Conservation (phyloP, 176 grass and related monocot genomes). For the Neostapfia colusana region DNA sequence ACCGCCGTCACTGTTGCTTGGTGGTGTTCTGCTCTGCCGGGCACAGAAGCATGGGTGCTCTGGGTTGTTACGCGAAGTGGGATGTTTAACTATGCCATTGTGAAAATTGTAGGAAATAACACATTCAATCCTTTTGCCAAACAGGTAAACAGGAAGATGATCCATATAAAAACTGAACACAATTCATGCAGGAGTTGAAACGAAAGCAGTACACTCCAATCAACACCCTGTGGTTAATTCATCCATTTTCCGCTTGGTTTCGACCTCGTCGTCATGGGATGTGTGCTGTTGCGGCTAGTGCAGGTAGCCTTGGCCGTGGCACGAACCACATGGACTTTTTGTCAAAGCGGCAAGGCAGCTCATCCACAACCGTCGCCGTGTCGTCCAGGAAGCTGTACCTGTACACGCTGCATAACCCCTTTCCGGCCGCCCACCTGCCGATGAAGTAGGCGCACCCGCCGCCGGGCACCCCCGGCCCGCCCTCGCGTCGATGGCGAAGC, state of each 20-base stretch:
- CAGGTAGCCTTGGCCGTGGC: neutral
- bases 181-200: no score
- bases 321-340: constrained; percentile 2
- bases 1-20: neutral
- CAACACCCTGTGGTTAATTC: no score
- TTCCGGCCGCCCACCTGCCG: neutral
- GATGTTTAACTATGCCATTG: no score
- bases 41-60: no score
- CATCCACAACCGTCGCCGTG: neutral
- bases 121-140: no score
- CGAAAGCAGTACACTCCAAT: no score
- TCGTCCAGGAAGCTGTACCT: neutral
- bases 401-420: neutral
- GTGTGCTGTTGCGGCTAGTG: neutral
- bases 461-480: neutral
- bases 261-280: neutral
- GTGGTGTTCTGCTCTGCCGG: neutral
- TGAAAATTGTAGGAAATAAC: no score
- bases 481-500: neutral
- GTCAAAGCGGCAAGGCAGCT: neutral
- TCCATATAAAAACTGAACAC: no score
- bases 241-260: neutral
- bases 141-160: no score
- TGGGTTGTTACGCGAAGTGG: no score
- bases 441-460: constrained; percentile 6